Conservation (phyloP, 1,284 basidiomycete species). For the Hemileia vastatrix region DNA sequence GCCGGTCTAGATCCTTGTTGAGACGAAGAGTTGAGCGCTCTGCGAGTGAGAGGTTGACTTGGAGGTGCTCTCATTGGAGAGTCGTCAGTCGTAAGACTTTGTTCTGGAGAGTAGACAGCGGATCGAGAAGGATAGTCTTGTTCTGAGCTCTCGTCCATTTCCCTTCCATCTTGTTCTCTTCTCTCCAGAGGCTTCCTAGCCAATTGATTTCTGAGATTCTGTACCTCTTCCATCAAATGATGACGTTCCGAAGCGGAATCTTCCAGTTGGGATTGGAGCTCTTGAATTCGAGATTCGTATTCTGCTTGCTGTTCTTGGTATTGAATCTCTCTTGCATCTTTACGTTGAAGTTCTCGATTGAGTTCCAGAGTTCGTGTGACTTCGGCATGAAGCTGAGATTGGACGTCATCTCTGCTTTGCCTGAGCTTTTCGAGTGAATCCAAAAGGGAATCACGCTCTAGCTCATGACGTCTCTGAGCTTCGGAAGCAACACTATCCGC, state of each 20-base stretch:
- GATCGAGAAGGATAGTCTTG: neutral
- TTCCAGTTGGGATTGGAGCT: constrained; percentile 16
- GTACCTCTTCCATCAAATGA: neutral
- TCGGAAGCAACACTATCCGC: neutral
- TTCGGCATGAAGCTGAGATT: constrained; percentile 34
- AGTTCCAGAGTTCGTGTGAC: constrained; percentile 35
- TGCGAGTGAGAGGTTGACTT: neutral
- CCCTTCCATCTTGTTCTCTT: constrained; percentile 26
- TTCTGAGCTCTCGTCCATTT: constrained; percentile 26
- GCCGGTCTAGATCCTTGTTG: neutral
- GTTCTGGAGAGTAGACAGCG: too few species aligned
- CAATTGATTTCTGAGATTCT: constrained; percentile 5
- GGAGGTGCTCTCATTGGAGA: neutral
- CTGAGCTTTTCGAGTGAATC: constrained; percentile 32
- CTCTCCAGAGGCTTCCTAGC: constrained; percentile 17
- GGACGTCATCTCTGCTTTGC: constrained; percentile 27
- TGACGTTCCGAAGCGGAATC: neutral
- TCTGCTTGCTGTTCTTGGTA: constrained; percentile 27
- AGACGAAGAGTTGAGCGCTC: neutral
- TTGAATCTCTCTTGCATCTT: constrained; percentile 27
- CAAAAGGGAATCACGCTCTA: constrained; percentile 34
- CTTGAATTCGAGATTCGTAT: constrained; percentile 22
- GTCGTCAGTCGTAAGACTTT: neutral
- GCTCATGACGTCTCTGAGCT: constrained; percentile 30
- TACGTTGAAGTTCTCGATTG: constrained; percentile 32